phyloP scores from a whole-genome alignment of 768 basidiomycete genomes.

The Fibroporia radiculosa region DNA sequence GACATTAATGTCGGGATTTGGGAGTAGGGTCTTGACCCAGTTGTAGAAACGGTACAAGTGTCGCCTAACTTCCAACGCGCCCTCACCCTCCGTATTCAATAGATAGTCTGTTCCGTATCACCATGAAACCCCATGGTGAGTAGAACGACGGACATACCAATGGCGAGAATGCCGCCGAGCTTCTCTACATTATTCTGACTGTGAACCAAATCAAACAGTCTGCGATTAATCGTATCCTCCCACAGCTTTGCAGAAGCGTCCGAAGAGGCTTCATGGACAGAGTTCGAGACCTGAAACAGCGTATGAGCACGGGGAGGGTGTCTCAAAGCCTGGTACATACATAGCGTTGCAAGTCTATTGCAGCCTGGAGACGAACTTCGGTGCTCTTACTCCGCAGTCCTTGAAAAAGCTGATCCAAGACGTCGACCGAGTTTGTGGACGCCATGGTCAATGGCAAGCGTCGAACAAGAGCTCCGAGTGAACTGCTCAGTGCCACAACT shows the following conservation, averaged over 20 bases:
- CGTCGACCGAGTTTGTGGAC: slow-evolving; percentile 49
- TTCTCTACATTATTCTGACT: slow-evolving; percentile 73
- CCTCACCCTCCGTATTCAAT: slow-evolving; percentile 69
- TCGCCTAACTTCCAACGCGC: slow-evolving; percentile 71
- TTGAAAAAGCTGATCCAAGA: slow-evolving; percentile 59
- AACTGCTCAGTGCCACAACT: neutral
- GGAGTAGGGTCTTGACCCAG: slow-evolving; percentile 89
- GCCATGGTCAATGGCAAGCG: slow-evolving; percentile 39
- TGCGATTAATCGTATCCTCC: slow-evolving; percentile 77
- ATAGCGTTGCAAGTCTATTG: slow-evolving; percentile 67
- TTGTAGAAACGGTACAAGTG: slow-evolving; percentile 85
- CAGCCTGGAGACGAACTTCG: slow-evolving; percentile 61
- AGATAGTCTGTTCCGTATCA: slow-evolving; percentile 48
- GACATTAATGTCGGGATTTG: slow-evolving; percentile 84
- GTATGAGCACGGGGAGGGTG: slow-evolving; percentile 3
- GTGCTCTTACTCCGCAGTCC: slow-evolving; percentile 55
- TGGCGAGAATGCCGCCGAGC: slow-evolving; percentile 81
- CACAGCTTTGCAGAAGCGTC: slow-evolving; percentile 77
- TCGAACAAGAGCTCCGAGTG: neutral
- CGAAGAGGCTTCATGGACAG: slow-evolving; percentile 73
- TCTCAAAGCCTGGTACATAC: slow-evolving; percentile 32
- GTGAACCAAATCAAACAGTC: slow-evolving; percentile 78
- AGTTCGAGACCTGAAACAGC: slow-evolving; percentile 52
- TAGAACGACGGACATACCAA: slow-evolving; percentile 44
- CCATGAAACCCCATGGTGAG: neutral